Conservation (phyloP, 257 asterid species). For the Schizonepeta tenuifolia region DNA sequence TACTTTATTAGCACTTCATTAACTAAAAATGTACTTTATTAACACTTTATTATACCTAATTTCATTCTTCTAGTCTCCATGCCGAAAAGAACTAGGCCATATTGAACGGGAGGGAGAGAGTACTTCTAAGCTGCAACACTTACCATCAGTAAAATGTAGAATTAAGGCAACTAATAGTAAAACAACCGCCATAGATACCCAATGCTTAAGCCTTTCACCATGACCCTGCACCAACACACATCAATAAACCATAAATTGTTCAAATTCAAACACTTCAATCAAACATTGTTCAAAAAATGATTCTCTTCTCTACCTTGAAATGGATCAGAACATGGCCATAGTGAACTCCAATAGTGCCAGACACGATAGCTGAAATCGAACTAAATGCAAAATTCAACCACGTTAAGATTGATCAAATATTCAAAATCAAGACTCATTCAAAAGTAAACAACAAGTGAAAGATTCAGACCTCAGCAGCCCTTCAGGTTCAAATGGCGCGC, state of each 20-base stretch:
- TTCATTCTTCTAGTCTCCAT: too few relatives aligned
- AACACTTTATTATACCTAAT: too few relatives aligned
- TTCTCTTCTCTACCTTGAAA: slow-evolving; percentile 51
- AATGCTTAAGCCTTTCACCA: slow-evolving; percentile 81
- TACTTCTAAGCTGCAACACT: slow-evolving; percentile 27
- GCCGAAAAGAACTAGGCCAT: too few relatives aligned
- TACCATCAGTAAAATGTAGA: slow-evolving; percentile 87
- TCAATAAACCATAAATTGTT: not conserved
- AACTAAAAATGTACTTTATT: too few relatives aligned
- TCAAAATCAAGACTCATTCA: slow-evolving; percentile 20
- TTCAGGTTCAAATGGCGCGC: slow-evolving; percentile 85
- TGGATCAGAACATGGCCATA: slow-evolving; percentile 89
- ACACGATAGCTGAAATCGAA: slow-evolving; percentile 75
- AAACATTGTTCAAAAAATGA: too few relatives aligned
- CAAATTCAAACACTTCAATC: not conserved
- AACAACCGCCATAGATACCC: slow-evolving; percentile 74
- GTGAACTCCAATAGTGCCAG: slow-evolving; percentile 88
- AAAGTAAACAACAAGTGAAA: not conserved
- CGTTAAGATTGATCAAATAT: not conserved
- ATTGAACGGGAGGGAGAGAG: too few relatives aligned
- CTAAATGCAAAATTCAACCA: slow-evolving; percentile 44
- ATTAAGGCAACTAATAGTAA: slow-evolving; percentile 54
- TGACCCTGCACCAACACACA: slow-evolving; percentile 53
- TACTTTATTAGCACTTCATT: too few relatives aligned
- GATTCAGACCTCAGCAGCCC: slow-evolving; percentile 66